phyloP scores from a whole-genome alignment of 148 eudicot species.

The Vaccinium corymbosum region DNA sequence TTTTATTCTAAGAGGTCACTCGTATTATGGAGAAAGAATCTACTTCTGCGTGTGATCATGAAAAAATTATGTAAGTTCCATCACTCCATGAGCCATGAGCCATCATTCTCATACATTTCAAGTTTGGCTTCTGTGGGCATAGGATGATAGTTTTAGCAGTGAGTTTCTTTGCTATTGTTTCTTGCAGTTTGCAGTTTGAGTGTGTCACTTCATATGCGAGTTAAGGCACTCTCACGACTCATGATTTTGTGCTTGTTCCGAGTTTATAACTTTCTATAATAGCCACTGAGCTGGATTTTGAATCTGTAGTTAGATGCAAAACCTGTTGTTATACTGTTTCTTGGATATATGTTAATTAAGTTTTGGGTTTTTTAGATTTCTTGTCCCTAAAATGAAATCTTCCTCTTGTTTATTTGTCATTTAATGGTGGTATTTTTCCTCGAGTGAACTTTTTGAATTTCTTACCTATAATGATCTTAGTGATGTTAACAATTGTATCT shows the following conservation, averaged over 20 bases:
- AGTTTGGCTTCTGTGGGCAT: not conserved
- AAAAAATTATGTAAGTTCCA: not conserved
- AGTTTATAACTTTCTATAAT: not conserved
- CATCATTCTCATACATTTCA: not conserved
- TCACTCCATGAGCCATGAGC: not conserved
- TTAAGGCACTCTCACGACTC: not conserved
- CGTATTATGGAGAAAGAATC: not conserved
- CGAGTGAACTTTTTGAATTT: conserved; percentile 2
- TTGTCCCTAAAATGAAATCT: not conserved
- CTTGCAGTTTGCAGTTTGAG: not conserved
- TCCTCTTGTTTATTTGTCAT: not conserved
- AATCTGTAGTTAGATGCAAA: not conserved
- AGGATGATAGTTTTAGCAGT: not conserved
- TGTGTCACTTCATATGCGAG: not conserved
- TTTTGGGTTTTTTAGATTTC: not conserved
- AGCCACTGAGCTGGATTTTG: not conserved
- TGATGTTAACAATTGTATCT: not conserved
- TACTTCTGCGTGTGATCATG: not conserved
- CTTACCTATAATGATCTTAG: not conserved
- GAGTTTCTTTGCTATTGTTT: not conserved
- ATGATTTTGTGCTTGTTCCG: not conserved
- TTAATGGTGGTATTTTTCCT: not conserved
- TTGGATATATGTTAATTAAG: not conserved
- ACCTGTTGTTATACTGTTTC: not conserved
- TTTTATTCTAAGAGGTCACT: not conserved